Evolutionary conservation across 2,329 filamentous ascomycete species (phyloP), one percentile per base, ranked within the genome.

Genomic region (Aureobasidium subglaciale): DNA sequence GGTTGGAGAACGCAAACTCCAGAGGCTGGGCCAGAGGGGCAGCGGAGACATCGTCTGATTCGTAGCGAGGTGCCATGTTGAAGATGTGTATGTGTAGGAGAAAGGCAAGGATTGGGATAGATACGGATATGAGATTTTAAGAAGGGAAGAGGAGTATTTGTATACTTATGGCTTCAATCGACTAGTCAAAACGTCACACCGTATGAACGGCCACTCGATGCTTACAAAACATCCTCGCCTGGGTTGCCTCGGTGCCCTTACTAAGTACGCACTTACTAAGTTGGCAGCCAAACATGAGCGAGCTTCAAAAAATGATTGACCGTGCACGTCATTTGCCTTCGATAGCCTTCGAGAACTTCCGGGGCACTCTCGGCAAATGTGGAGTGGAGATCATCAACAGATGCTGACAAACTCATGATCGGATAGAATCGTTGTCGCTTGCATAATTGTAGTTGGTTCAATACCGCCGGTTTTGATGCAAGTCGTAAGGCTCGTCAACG

Each of bases 1-100:
- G 75, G 50, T 77, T 75, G 38, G 77, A 78, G 60, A 76, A 76
- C 15, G 68, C 67, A 59, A 75, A 76, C 29, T 71, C 62, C 46
- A 76, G 67, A n/a, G 73, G 71, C 61, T 75, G 64, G 50, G 66
- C 73, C 57, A 76, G 60, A 9, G 73, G 69, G 1, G 69, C 63
- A 20, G 68, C 60, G 60, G 73, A 71, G 58, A 69, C 69, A 59
- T 71, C 58, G 53, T 70, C 66, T 50, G 73, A 69, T 56, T 73
- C 65, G 60, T 70, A 75, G 60, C 74, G 65, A 56, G 61, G 20
- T 30, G 43, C 24, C 54, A 56, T 56, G 24, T 24, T 56, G 16
- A 15, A 29, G 7, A 9, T 30, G 32, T 56, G 27, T 38, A 37
- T 50, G 20, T 35, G 43, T 49, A 20, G 8, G 37, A 9, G 5